Conservation (phyloP, 129 eudicot species). For the Lactuca saligna region DNA sequence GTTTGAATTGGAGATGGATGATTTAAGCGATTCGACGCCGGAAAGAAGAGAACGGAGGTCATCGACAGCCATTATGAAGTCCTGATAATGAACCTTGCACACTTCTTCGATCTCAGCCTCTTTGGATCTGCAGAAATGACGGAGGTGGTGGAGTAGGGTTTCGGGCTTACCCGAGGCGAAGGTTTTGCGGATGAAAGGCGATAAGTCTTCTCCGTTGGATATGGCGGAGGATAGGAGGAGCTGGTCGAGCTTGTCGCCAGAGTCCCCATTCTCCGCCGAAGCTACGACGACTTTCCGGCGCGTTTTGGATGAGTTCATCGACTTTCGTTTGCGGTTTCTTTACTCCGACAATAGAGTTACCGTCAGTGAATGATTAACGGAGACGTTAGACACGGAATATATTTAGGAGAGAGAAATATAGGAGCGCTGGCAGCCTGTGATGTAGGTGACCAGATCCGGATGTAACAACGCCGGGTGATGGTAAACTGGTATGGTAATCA, state of each 20-base stretch:
- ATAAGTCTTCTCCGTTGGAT: conserved; percentile 82
- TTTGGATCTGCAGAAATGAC: conserved; percentile 72
- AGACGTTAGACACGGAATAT: conserved; percentile 44
- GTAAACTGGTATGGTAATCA: too few relatives aligned
- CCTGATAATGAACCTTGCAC: conserved; percentile 89
- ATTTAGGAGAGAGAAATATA: conserved; percentile 34
- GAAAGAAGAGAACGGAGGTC: conserved; percentile 87
- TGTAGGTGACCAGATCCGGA: conserved; percentile 27
- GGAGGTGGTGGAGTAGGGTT: conserved; percentile 72
- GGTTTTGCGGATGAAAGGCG: conserved; percentile 88
- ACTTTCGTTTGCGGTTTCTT: conserved; percentile 6
- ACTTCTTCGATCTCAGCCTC: conserved; percentile 95
- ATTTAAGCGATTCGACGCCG: conserved; percentile 80
- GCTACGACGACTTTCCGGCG: conserved; percentile 72
- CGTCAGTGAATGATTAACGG: conserved; percentile 35
- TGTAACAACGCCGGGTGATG: conserved; percentile 13
- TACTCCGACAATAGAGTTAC: conserved; percentile 7
- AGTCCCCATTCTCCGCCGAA: conserved; percentile 56
- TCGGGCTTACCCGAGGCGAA: conserved; percentile 92
- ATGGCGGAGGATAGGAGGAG: conserved; percentile 92
- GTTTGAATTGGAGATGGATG: conserved; percentile 65
- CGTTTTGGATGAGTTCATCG: conserved; percentile 47
- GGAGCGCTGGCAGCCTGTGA: conserved; percentile 4
- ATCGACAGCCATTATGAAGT: conserved; percentile 90
- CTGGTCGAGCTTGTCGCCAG: conserved; percentile 79